Evolutionary conservation across 148 eudicot species (phyloP), one percentile per base, ranked within the genome.

Genomic region (Selenicereus undatus): DNA sequence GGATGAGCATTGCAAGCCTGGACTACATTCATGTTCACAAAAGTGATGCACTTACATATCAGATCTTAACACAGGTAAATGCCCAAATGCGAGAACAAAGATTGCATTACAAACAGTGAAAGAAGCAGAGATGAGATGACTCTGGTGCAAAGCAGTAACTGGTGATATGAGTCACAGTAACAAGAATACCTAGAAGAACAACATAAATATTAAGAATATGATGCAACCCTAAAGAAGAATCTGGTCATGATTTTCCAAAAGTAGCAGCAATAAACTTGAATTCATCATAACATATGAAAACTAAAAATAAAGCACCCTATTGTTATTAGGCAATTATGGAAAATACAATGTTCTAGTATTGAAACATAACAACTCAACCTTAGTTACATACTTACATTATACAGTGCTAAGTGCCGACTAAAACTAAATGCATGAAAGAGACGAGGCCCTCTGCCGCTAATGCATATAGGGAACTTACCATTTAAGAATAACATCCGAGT

Each of bases 401-500:
- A n/a, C 50, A 54, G 3, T 22, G 22, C 16, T 30, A 58, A 69
- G 27, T 18, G 12, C 32, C 8, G 75, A 8, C 51, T 42, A 52
- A 32, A 73, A 75, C 11, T 43, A 76, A 35, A 62, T 75, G 32
- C 17, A 75, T 58, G 50, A 62, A 79, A 79, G 48, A 29, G 48
- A 76, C 8, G 18, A 42, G 17, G 75, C n/a, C 30, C 29, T 36
- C 11, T 21, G 13, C 64, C 1, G 17, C 24, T 42, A 51, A 32
- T 13, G 27, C 45, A 51, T 11, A 65, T 20, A 16, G 71, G 85
- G 81, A 82, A 58, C 82, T 86, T 87, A 94, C 98, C 98, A 85
- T 90, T 92, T 82, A 94, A 89, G 69, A 94, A 94, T 75, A 85
- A 75, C 91, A 89, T 91, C 86, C 98, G 89, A 11, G 98, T 94